These are phyloP conservation scores for Bocquillonia castaneifolia DNA, from an alignment of 441 rosid genomes.

Conservation along the genomic window DNA sequence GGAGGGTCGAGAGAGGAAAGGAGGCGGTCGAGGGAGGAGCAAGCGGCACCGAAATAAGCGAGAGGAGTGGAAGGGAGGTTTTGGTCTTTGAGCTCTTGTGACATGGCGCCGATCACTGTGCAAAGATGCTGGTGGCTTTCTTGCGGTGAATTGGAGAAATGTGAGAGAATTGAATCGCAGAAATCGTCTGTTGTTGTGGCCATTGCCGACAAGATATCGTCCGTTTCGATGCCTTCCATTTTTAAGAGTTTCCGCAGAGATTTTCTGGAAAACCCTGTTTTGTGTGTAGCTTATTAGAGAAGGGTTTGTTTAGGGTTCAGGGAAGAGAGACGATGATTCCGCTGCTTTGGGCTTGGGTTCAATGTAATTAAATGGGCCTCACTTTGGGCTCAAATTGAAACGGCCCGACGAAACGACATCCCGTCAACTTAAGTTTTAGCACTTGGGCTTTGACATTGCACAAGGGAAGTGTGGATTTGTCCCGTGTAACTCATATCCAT, in stretches of 20 bases:
- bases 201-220: conserved; percentile 10
- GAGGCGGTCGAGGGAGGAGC: conserved; percentile 59
- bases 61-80: conserved; percentile 51
- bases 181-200: conserved; percentile 38
- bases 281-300: no score
- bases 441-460: no score
- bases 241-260: not conserved
- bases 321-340: not conserved
- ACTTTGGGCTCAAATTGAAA: no score
- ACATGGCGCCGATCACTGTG: conserved; percentile 57
- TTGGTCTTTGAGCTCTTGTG: conserved; percentile 67
- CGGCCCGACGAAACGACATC: no score
- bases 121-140: conserved; percentile 68
- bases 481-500: no score
- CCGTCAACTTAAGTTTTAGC: no score
- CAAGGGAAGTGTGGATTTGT: no score
- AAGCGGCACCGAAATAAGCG: conserved; percentile 63
- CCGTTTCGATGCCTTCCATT: conserved; percentile 45
- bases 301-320: conserved; percentile 28
- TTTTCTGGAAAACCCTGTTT: conserved; percentile 5
- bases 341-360: not conserved
- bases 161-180: conserved; percentile 48
- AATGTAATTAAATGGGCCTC: no score
- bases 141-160: conserved; percentile 42
- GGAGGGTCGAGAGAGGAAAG: conserved; percentile 31